Evolutionary conservation across 768 basidiomycete genomes (phyloP).

Genomic region (Termitomyces sp.): DNA sequence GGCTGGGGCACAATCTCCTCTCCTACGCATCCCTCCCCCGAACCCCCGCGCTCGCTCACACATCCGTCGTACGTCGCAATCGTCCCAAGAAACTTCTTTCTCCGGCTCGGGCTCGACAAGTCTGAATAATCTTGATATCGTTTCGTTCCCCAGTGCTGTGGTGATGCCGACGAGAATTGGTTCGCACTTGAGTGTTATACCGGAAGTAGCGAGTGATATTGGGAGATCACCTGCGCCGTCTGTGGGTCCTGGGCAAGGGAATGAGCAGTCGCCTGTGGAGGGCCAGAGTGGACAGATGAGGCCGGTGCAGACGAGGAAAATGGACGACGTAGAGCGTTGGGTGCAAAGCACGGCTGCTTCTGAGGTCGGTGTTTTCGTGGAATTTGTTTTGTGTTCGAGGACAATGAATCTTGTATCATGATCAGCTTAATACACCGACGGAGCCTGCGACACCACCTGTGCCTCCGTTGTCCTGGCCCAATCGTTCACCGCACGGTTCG

Average conservation of each 20-base stretch:
- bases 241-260: slow-evolving; percentile 9
- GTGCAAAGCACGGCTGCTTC: slow-evolving; percentile 9
- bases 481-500: slow-evolving; percentile 1
- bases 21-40: slow-evolving; percentile 7
- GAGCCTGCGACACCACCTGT: not conserved
- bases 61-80: slow-evolving; percentile 11
- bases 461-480: slow-evolving; percentile 2
- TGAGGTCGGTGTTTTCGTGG: slow-evolving; percentile 1
- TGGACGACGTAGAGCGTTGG: slow-evolving; percentile 10
- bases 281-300: not conserved
- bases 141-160: slow-evolving; percentile 11
- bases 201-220: slow-evolving; percentile 16
- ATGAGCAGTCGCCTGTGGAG: not conserved
- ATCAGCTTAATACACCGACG: slow-evolving; percentile 2
- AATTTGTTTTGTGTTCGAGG: not conserved
- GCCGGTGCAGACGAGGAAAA: not conserved
- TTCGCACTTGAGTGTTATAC: slow-evolving; percentile 17
- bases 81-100: slow-evolving; percentile 13
- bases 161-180: not conserved
- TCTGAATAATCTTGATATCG: slow-evolving; percentile 15
- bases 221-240: slow-evolving; percentile 10
- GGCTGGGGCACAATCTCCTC: slow-evolving; percentile 2
- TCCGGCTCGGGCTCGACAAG: slow-evolving; percentile 12
- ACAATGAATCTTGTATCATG: not conserved
- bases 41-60: slow-evolving; percentile 1